Conservation (phyloP, 768 basidiomycete species). For the Amylocystis lapponica region DNA sequence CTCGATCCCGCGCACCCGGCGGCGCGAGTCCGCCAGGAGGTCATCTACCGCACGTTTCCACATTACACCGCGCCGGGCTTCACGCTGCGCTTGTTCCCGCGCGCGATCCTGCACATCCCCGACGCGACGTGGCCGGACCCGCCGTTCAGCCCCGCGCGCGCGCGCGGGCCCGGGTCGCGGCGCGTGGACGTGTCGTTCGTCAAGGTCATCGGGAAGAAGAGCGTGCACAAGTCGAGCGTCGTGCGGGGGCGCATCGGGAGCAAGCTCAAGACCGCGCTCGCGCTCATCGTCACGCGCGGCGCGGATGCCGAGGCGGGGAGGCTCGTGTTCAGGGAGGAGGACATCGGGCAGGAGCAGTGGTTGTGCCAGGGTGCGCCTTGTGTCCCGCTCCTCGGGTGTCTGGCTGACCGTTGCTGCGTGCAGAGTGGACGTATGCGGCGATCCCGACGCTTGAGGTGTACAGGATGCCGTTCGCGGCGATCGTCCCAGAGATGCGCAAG, state of each 20-base stretch:
- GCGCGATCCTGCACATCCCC: conserved; percentile 25
- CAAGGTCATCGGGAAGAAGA: conserved; percentile 30
- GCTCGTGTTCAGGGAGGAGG: conserved; percentile 11
- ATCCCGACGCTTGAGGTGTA: conserved; percentile 33
- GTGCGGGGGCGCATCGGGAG: conserved; percentile 27
- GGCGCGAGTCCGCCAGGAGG: not conserved
- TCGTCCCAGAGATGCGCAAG: conserved; percentile 33
- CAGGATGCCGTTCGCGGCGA: conserved; percentile 37
- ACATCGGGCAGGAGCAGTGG: conserved; percentile 3
- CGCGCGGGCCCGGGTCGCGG: conserved; percentile 4
- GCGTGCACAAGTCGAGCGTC: conserved; percentile 25
- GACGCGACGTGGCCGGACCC: conserved; percentile 18
- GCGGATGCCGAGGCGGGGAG: conserved; percentile 25
- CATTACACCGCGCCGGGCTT: conserved; percentile 10
- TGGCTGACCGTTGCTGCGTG: not conserved
- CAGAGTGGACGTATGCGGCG: conserved; percentile 49
- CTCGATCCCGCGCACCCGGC: conserved; percentile 18
- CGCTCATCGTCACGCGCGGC: conserved; percentile 36
- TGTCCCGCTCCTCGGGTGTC: not conserved
- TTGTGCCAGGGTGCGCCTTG: conserved; percentile 14
- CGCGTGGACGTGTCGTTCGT: conserved; percentile 34
- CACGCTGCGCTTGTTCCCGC: conserved; percentile 25
- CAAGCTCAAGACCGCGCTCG: conserved; percentile 35
- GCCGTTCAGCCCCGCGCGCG: conserved; percentile 9
- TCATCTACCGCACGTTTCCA: conserved; percentile 4